phyloP scores from a whole-genome alignment of 176 grass and related monocot species.

The Elymus sibiricus region DNA sequence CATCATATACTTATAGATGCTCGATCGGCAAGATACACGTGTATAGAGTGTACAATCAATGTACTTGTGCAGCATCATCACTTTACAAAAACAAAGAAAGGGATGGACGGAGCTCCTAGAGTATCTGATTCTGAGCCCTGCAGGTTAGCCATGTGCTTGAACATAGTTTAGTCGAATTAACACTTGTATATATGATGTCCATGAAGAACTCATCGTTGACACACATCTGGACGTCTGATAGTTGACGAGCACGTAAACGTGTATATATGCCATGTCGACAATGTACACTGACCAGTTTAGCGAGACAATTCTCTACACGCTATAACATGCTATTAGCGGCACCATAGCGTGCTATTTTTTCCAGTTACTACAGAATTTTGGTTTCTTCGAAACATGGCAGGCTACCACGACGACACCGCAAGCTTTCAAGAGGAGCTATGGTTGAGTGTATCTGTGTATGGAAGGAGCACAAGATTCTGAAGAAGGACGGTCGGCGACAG shows the following conservation, averaged over 20 bases:
- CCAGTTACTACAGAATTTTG: constrained; percentile 36
- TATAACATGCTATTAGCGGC: too few relatives aligned
- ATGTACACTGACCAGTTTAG: too few relatives aligned
- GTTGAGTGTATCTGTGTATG: constrained; percentile 71
- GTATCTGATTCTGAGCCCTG: constrained; percentile 28
- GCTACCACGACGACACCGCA: not conserved
- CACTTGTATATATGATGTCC: not conserved
- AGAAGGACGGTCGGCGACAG: too few relatives aligned
- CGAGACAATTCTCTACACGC: too few relatives aligned
- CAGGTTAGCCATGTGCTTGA: not conserved
- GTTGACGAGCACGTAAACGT: not conserved
- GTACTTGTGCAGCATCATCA: not conserved
- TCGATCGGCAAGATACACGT: not conserved
- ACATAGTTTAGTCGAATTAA: not conserved
- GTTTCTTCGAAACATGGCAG: constrained; percentile 31
- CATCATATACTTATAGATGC: not conserved
- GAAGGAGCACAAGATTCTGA: constrained; percentile 17
- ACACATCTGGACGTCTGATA: not conserved
- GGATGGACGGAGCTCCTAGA: not conserved
- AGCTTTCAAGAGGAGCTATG: constrained; percentile 26
- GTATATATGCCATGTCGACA: too few relatives aligned
- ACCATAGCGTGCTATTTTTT: too few relatives aligned
- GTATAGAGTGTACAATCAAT: not conserved
- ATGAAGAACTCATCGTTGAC: not conserved
- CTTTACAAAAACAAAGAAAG: constrained; percentile 23